Percentiles rank a stretch among this genome's conserved stretches.
Conservation (phyloP, 805 yeast genomes). For the Barnettozyma siamensis region DNA sequence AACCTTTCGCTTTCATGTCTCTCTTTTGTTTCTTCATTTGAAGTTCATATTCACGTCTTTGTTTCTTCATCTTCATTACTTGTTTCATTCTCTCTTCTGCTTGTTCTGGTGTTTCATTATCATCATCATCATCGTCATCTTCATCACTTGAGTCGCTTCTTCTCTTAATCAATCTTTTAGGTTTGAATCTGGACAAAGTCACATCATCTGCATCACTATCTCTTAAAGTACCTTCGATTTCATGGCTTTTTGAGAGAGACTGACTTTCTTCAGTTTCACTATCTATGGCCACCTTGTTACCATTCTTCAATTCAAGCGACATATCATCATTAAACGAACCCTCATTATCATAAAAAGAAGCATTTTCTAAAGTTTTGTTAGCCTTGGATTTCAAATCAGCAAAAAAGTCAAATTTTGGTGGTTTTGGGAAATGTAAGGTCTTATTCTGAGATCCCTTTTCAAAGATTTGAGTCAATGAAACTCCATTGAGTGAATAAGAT, state of each 20-base stretch:
- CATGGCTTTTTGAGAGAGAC: no score
- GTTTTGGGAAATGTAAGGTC: constrained; percentile 1
- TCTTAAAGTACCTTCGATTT: not conserved
- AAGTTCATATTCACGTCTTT: constrained; percentile 21
- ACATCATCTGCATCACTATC: constrained; percentile 21
- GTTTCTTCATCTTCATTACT: not conserved
- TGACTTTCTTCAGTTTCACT: constrained; percentile 25
- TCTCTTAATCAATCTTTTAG: constrained; percentile 10
- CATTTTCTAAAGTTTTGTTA: constrained; percentile 11
- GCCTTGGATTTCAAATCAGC: constrained; percentile 12
- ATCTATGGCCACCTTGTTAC: no score
- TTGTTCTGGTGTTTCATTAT: constrained; percentile 15
- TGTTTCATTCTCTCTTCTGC: constrained; percentile 19
- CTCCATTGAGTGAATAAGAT: constrained; percentile 7
- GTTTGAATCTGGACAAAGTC: constrained; percentile 5
- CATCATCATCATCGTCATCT: constrained; percentile 20
- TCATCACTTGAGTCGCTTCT: constrained; percentile 12
- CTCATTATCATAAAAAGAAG: constrained; percentile 2
- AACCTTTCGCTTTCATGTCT: constrained; percentile 55
- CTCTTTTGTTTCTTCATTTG: constrained; percentile 30
- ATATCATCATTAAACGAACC: not conserved
- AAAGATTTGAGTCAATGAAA: constrained; percentile 21
- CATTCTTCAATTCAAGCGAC: not conserved
- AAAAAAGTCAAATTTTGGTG: constrained; percentile 9
- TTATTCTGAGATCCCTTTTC: constrained; percentile 14